phyloP scores from a whole-genome alignment of 2,329 filamentous ascomycete genomes.

The Alternaria rosae region DNA sequence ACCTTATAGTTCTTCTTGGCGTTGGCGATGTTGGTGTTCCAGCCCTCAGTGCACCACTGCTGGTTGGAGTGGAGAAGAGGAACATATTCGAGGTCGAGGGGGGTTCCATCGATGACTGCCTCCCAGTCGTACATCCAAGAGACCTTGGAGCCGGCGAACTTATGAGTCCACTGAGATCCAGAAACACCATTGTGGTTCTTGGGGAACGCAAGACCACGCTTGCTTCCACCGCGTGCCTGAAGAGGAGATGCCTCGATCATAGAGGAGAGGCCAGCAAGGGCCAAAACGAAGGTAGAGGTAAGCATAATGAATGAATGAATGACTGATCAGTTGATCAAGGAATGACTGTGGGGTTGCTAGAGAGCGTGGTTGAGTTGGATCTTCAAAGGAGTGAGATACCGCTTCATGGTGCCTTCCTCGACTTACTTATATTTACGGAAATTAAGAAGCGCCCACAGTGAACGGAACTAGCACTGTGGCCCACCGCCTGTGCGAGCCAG shows the following conservation, averaged over 20 bases:
- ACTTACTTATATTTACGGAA: conserved; percentile 23
- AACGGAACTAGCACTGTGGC: conserved; percentile 10
- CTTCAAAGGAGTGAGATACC: conserved; percentile 1
- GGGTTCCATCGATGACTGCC: conserved; percentile 51
- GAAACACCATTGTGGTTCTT: conserved; percentile 32
- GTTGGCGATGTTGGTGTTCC: conserved; percentile 36
- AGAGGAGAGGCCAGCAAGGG: conserved; percentile 40
- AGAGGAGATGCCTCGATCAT: conserved; percentile 39
- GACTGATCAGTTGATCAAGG: conserved; percentile 10
- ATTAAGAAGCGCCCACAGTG: conserved; percentile 15
- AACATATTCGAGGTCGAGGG: conserved; percentile 63
- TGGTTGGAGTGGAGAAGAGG: conserved; percentile 58
- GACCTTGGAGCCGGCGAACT: conserved; percentile 48
- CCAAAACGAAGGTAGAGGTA: conserved; percentile 33
- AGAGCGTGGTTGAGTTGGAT: conserved; percentile 13
- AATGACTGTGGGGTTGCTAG: conserved; percentile 26
- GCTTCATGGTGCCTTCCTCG: background rate
- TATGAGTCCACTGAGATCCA: conserved; percentile 31
- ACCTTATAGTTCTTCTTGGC: conserved; percentile 41
- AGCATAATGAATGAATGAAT: conserved; percentile 26
- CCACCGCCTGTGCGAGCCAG: conserved; percentile 13
- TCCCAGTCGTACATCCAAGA: conserved; percentile 76
- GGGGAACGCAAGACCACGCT: conserved; percentile 43
- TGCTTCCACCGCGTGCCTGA: conserved; percentile 31
- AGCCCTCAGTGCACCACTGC: conserved; percentile 37